Conservation (phyloP, 306 rosid genomes). For the Comarum palustre region DNA sequence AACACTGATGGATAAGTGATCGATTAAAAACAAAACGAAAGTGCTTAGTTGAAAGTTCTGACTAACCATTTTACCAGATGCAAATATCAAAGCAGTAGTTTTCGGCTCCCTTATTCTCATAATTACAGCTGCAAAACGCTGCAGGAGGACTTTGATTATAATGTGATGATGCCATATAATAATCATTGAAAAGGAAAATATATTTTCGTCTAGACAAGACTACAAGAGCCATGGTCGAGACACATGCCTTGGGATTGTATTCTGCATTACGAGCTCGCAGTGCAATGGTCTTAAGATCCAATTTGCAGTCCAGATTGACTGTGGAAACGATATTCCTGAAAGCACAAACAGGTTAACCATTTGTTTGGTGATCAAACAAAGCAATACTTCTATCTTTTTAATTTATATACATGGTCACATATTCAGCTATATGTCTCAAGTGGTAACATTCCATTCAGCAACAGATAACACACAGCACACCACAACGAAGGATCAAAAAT, state of each 20-base stretch:
- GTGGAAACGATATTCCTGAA: constrained; percentile 88
- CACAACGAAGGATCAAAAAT: background rate
- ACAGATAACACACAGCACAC: background rate
- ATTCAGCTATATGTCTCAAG: too few species aligned
- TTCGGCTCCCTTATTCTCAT: constrained; percentile 99
- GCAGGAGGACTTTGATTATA: constrained; percentile 23
- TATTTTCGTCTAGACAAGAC: background rate
- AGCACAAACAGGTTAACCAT: constrained; percentile 13
- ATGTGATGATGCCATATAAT: constrained; percentile 10
- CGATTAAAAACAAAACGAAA: background rate
- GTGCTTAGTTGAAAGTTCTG: too few species aligned
- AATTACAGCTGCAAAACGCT: constrained; percentile 98
- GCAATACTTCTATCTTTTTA: background rate
- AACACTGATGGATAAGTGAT: too few species aligned
- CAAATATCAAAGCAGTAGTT: constrained; percentile 91
- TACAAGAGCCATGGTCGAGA: background rate
- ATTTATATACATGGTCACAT: too few species aligned
- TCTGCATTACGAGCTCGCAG: constrained; percentile 93
- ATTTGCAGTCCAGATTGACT: constrained; percentile 85
- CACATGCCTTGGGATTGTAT: constrained; percentile 91
- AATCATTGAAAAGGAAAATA: background rate
- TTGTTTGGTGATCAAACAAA: background rate
- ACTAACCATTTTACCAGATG: constrained; percentile 93
- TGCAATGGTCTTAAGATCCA: constrained; percentile 90
- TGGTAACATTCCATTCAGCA: background rate